Evolutionary conservation across 2,329 filamentous ascomycete genomes (phyloP).

Genomic region (Setomelanomma holmii): DNA sequence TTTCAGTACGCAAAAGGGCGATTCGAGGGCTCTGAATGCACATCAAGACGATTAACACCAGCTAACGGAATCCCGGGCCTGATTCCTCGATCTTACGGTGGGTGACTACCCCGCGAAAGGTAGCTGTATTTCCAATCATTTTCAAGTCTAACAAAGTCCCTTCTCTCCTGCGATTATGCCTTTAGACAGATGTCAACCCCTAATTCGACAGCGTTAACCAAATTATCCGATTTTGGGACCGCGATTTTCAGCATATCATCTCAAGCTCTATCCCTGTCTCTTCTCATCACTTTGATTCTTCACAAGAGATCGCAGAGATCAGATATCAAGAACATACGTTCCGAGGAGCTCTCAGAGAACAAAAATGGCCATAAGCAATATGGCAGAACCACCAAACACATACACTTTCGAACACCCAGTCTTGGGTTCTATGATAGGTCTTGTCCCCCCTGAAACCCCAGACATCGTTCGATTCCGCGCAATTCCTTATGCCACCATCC

Average conservation of each 20-base stretch:
- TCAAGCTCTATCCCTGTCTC: too few relatives aligned
- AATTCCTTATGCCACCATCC: slow-evolving; percentile 28
- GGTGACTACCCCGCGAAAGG: background rate
- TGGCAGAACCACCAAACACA: slow-evolving; percentile 2
- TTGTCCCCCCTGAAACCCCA: slow-evolving; percentile 20
- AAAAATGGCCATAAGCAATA: background rate
- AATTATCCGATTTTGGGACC: too few relatives aligned
- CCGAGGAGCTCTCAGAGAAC: background rate
- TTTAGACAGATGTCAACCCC: too few relatives aligned
- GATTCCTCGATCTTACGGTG: background rate
- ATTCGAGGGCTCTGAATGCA: too few relatives aligned
- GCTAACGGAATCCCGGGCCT: slow-evolving; percentile 1
- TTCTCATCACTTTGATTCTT: too few relatives aligned
- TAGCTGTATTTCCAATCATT: background rate
- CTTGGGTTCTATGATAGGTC: slow-evolving; percentile 26
- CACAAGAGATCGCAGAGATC: background rate
- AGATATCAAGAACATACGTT: background rate
- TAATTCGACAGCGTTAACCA: too few relatives aligned
- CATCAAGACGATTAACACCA: too few relatives aligned
- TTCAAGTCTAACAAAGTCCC: too few relatives aligned
- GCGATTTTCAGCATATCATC: too few relatives aligned
- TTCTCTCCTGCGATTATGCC: too few relatives aligned
- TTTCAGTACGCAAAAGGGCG: too few relatives aligned
- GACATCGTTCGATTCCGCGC: slow-evolving; percentile 36
- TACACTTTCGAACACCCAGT: slow-evolving; percentile 23